phyloP scores from a whole-genome alignment of 1,139 yeast genomes.

The Nakaseomyces bracarensis region DNA sequence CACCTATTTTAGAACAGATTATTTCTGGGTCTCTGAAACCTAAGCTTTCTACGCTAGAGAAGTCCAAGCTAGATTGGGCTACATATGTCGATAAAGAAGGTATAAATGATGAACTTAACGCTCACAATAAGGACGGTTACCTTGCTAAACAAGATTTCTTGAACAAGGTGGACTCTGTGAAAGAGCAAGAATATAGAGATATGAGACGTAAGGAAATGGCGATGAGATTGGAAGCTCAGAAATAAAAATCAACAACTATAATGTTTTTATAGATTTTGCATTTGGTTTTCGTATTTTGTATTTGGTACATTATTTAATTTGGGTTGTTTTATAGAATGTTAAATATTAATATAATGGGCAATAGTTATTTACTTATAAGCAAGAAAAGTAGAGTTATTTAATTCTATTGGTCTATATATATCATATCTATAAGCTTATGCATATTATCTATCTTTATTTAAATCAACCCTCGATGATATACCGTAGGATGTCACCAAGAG shows the following conservation, averaged over 20 bases:
- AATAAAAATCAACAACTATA: neutral
- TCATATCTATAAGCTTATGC: too few species aligned
- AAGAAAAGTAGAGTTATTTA: too few species aligned
- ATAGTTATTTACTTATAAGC: too few species aligned
- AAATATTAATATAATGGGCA: too few species aligned
- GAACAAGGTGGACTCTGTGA: conserved; percentile 59
- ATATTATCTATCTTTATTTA: too few species aligned
- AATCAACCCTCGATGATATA: conserved; percentile 39
- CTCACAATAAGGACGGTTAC: conserved; percentile 74
- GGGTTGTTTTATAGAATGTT: too few species aligned
- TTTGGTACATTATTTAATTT: neutral
- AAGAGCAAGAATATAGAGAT: conserved; percentile 54
- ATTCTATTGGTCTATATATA: too few species aligned
- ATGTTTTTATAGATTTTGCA: too few species aligned
- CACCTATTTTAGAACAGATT: conserved; percentile 67
- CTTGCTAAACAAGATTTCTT: conserved; percentile 87
- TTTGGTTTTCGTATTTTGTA: neutral
- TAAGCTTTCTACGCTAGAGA: conserved; percentile 84
- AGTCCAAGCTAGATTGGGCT: conserved; percentile 92
- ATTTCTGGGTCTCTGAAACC: conserved; percentile 50
- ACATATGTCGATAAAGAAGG: conserved; percentile 84
- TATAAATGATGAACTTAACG: conserved; percentile 69
- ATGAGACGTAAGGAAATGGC: conserved; percentile 38
- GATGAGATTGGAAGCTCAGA: conserved; percentile 18
- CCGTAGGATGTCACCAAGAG: conserved; percentile 79